phyloP scores from a whole-genome alignment of 2,329 filamentous ascomycete genomes.

The Epichloe amarillans region DNA sequence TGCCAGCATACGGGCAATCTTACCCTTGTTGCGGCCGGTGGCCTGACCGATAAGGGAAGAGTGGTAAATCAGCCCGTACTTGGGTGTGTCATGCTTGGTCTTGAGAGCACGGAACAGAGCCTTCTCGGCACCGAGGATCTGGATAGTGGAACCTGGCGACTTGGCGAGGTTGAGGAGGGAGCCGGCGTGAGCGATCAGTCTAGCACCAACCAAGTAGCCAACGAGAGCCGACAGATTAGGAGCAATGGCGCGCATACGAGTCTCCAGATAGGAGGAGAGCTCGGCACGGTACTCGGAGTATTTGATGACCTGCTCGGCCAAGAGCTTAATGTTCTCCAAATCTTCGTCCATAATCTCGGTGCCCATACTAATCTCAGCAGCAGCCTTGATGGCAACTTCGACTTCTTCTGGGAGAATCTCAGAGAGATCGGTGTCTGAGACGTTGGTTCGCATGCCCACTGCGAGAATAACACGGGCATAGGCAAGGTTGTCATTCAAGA shows the following conservation, averaged over 20 bases:
- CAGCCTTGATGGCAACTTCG: slow-evolving; percentile 79
- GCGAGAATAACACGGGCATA: slow-evolving; percentile 80
- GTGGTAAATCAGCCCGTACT: slow-evolving; percentile 92
- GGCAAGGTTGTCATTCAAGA: slow-evolving; percentile 91
- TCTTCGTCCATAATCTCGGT: slow-evolving; percentile 92
- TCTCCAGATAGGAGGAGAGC: slow-evolving; percentile 77
- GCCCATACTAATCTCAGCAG: slow-evolving; percentile 95
- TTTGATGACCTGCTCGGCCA: slow-evolving; percentile 85
- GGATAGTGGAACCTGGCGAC: slow-evolving; percentile 86
- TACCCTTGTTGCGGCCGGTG: slow-evolving; percentile 97
- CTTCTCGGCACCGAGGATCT: slow-evolving; percentile 98
- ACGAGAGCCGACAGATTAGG: slow-evolving; percentile 90
- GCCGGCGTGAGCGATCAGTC: slow-evolving; percentile 87
- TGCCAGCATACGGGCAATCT: slow-evolving; percentile 92
- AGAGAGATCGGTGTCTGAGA: slow-evolving; percentile 62
- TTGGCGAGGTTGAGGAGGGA: slow-evolving; percentile 93
- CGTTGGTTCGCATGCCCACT: slow-evolving; percentile 80
- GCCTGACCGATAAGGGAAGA: slow-evolving; percentile 91
- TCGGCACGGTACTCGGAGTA: slow-evolving; percentile 85
- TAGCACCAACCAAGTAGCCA: slow-evolving; percentile 84
- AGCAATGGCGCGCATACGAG: slow-evolving; percentile 92
- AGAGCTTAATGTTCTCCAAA: slow-evolving; percentile 78
- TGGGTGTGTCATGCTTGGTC: slow-evolving; percentile 98
- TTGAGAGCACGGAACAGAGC: slow-evolving; percentile 95
- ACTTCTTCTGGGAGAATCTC: slow-evolving; percentile 94